These are phyloP conservation scores for Megacollybia platyphylla DNA, from an alignment of 1,284 basidiomycete genomes.

Conservation along the genomic window DNA sequence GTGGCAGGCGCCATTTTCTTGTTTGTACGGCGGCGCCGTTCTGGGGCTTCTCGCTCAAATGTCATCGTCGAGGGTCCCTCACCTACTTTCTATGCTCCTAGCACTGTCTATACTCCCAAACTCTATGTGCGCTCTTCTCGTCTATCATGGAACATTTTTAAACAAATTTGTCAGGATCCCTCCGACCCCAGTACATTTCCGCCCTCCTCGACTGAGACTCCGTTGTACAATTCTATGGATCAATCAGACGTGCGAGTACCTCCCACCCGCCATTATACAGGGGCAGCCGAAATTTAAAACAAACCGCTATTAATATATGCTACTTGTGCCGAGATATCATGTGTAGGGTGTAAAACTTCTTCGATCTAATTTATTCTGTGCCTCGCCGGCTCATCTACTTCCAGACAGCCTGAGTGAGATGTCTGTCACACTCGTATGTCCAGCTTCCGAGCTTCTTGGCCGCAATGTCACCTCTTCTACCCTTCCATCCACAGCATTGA, in stretches of 20 bases:
- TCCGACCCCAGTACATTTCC: slow-evolving; percentile 32
- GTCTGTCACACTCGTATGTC: too few species aligned
- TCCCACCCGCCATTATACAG: background rate
- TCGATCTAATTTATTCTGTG: too few species aligned
- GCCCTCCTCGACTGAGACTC: slow-evolving; percentile 4
- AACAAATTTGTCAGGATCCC: slow-evolving; percentile 18
- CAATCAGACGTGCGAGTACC: background rate
- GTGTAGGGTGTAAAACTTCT: too few species aligned
- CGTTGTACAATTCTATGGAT: background rate
- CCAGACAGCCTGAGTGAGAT: too few species aligned
- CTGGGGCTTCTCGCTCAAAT: slow-evolving; percentile 9
- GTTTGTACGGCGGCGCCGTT: slow-evolving; percentile 19
- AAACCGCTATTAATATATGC: background rate
- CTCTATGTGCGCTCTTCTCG: slow-evolving; percentile 21
- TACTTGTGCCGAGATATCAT: too few species aligned
- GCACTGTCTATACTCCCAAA: slow-evolving; percentile 13
- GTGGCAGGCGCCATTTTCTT: slow-evolving; percentile 20
- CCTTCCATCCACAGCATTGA: too few species aligned
- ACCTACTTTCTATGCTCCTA: slow-evolving; percentile 3
- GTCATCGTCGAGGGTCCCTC: slow-evolving; percentile 5
- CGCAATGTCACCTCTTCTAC: too few species aligned
- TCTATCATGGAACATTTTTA: background rate
- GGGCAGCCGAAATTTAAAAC: background rate
- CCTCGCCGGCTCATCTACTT: too few species aligned
- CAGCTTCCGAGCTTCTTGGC: too few species aligned